Conservation (phyloP, 1,284 basidiomycete genomes). For the Inonotus hispidus region DNA sequence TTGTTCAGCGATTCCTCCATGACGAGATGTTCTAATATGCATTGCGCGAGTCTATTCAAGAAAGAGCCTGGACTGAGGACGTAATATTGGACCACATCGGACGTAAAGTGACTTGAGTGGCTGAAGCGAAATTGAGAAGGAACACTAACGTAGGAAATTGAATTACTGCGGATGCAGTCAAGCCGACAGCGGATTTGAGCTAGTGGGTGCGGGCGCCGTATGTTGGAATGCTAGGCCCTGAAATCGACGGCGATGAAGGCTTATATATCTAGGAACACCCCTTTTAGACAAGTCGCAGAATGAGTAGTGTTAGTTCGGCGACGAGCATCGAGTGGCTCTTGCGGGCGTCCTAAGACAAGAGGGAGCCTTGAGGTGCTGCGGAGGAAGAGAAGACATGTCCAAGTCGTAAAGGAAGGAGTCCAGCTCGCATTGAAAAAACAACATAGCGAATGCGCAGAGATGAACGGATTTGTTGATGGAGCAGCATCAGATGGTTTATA, state of each 20-base stretch:
- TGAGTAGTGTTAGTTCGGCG: neutral
- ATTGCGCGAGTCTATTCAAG: no score
- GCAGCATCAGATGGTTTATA: neutral
- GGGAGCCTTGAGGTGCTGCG: neutral
- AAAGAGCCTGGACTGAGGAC: no score
- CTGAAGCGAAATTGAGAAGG: no score
- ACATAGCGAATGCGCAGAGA: constrained; percentile 6
- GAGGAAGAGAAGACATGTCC: neutral
- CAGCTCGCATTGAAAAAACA: neutral
- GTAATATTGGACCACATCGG: no score
- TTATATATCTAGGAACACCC: neutral
- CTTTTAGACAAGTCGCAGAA: neutral
- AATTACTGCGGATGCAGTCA: no score
- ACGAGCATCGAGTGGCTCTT: neutral
- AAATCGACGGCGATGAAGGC: neutral
- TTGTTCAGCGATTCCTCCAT: no score
- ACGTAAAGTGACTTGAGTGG: no score
- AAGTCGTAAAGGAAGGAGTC: neutral
- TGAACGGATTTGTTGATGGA: neutral
- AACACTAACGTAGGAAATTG: no score
- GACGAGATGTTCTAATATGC: no score
- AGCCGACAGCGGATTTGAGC: no score
- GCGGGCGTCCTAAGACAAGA: neutral
- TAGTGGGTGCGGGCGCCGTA: neutral
- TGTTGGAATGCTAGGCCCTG: neutral